These are phyloP conservation scores for Escovopsis weberi DNA, from an alignment of 2,329 filamentous ascomycete species.

Conservation along the genomic window DNA sequence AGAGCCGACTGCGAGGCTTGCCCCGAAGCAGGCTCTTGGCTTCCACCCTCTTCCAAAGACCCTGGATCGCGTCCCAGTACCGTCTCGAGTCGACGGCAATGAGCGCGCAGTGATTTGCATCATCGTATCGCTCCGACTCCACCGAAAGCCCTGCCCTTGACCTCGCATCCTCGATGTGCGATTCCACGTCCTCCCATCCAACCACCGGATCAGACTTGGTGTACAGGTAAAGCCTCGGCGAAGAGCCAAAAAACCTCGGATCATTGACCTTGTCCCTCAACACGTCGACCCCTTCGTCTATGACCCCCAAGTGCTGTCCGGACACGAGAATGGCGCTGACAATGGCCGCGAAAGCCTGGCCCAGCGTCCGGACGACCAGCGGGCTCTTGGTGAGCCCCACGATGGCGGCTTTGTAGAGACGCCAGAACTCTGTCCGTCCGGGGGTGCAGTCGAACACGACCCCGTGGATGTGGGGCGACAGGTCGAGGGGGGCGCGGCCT, in stretches of 20 bases:
- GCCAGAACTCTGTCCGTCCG: constrained; percentile 1
- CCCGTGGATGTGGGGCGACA: neutral
- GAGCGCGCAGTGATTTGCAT: constrained; percentile 1
- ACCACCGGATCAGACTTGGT: neutral
- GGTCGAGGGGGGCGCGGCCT: neutral
- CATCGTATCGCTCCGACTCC: neutral
- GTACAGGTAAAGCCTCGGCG: constrained; percentile 1
- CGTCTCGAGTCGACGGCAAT: neutral
- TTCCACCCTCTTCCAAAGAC: neutral
- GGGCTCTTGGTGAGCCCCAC: neutral
- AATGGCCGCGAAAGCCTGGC: neutral
- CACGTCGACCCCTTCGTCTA: neutral
- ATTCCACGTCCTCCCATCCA: constrained; percentile 1
- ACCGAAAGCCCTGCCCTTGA: neutral
- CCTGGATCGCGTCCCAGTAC: constrained; percentile 1
- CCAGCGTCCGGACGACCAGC: neutral
- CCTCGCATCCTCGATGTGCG: constrained; percentile 1
- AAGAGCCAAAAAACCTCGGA: neutral
- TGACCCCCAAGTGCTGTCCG: neutral
- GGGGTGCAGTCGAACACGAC: constrained; percentile 3
- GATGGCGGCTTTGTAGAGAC: neutral
- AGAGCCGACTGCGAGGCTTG: neutral
- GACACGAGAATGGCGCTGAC: neutral
- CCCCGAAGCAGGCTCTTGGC: neutral
- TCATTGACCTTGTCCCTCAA: neutral